Percentiles rank a stretch among this genome's conserved stretches.
Evolutionary conservation across 2,329 filamentous ascomycete species (phyloP).

Genomic region (Clathrospora elynae): DNA sequence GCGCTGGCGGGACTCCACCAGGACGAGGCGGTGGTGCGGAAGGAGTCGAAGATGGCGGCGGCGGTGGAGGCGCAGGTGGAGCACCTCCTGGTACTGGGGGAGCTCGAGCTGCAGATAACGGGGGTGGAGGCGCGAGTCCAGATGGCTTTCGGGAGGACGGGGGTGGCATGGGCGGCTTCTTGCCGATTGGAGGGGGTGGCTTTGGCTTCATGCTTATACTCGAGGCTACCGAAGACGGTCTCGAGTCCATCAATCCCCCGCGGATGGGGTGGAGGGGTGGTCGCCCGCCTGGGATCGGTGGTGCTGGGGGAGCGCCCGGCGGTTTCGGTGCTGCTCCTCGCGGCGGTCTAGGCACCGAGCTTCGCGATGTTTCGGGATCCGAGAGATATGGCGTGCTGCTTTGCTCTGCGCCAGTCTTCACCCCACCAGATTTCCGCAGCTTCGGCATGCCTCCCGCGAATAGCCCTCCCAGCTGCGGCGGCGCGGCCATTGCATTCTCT

Average conservation of each 20-base stretch:
- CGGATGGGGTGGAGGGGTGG: constrained; percentile 65
- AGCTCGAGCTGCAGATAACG: constrained; percentile 51
- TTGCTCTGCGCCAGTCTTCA: constrained; percentile 61
- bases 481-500: constrained; percentile 32
- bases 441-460: constrained; percentile 97
- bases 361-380: constrained; percentile 69
- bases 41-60: constrained; percentile 45
- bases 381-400: constrained; percentile 76
- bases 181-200: constrained; percentile 78
- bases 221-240: constrained; percentile 66
- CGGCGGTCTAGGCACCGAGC: constrained; percentile 61
- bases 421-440: constrained; percentile 80
- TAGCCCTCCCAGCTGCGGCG: constrained; percentile 83
- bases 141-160: constrained; percentile 63
- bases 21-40: constrained; percentile 44
- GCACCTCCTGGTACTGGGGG: constrained; percentile 44
- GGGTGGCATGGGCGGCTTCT: constrained; percentile 69
- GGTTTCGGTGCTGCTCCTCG: constrained; percentile 57
- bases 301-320: constrained; percentile 55
- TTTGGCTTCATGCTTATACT: constrained; percentile 64
- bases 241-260: constrained; percentile 54
- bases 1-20: constrained; percentile 24
- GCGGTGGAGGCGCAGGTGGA: constrained; percentile 51
- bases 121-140: constrained; percentile 50
- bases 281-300: constrained; percentile 58